These are phyloP conservation scores for carrot (Daucus carota) DNA, from an alignment of 129 eudicot species.

Conservation along the genomic window DNA sequence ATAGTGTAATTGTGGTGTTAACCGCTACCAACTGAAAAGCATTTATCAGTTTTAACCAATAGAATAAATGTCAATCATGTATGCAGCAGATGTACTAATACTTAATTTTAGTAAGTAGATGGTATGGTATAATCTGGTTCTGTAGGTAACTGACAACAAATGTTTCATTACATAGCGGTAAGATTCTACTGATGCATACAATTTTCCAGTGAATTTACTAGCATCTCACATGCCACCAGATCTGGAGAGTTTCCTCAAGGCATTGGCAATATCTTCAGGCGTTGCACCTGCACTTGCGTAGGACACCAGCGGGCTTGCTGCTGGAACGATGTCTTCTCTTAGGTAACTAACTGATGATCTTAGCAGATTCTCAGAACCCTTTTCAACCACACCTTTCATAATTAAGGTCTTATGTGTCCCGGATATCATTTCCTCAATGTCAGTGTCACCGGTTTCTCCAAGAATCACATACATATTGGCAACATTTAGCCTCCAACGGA, in stretches of 20 bases:
- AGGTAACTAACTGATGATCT: slow-evolving; percentile 69
- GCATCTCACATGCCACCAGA: slow-evolving; percentile 24
- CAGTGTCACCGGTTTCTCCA: slow-evolving; percentile 94
- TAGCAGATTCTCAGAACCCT: slow-evolving; percentile 73
- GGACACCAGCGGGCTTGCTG: slow-evolving; percentile 55
- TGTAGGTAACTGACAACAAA: background rate
- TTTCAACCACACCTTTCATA: slow-evolving; percentile 59
- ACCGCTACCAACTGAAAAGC: too few relatives aligned
- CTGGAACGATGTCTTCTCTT: slow-evolving; percentile 72
- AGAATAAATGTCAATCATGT: background rate
- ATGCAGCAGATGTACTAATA: background rate
- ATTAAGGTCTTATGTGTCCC: slow-evolving; percentile 85
- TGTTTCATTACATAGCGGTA: background rate
- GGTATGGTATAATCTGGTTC: background rate
- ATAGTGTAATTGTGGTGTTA: too few relatives aligned
- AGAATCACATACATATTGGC: slow-evolving; percentile 80
- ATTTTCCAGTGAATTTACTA: background rate
- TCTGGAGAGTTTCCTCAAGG: slow-evolving; percentile 45
- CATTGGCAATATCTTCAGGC: slow-evolving; percentile 53
- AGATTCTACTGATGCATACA: background rate
- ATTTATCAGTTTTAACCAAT: background rate
- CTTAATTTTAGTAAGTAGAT: background rate
- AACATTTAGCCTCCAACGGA: slow-evolving; percentile 88
- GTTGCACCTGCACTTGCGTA: slow-evolving; percentile 29
- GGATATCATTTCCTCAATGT: slow-evolving; percentile 74